Percentiles rank a stretch among this genome's conserved stretches.
Conservation (phyloP, 768 basidiomycete genomes). For the Mrakia blollopis region DNA sequence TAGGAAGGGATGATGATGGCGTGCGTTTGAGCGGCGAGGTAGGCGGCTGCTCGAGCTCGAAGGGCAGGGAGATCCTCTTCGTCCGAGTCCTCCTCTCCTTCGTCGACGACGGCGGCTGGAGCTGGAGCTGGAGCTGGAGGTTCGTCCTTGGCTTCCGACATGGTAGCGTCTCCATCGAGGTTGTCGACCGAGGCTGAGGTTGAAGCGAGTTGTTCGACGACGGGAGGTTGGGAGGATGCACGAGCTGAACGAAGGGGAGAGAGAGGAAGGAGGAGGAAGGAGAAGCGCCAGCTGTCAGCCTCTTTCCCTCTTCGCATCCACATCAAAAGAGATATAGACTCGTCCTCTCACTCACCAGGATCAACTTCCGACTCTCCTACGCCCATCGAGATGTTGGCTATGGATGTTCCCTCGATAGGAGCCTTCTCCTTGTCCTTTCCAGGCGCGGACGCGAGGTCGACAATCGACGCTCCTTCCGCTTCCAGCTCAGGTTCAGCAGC, state of each 20-base stretch:
- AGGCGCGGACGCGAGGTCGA: slow-evolving; percentile 67
- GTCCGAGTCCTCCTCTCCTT: slow-evolving; percentile 17
- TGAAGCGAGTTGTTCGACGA: slow-evolving; percentile 25
- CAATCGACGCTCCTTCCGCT: neutral
- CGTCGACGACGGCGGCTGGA: neutral
- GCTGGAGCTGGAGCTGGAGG: no score
- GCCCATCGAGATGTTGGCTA: slow-evolving; percentile 17
- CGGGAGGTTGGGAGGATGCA: neutral
- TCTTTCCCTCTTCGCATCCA: neutral
- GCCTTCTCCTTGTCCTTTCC: slow-evolving; percentile 79
- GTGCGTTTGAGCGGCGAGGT: slow-evolving; percentile 94
- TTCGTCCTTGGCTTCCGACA: neutral
- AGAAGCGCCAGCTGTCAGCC: neutral
- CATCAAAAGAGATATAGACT: neutral
- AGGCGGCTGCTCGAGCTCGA: slow-evolving; percentile 78
- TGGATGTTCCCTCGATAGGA: slow-evolving; percentile 18
- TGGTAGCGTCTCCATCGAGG: neutral
- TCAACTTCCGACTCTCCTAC: neutral
- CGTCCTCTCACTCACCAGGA: neutral
- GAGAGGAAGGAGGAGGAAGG: neutral
- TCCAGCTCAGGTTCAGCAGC: neutral
- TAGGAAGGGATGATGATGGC: slow-evolving; percentile 96
- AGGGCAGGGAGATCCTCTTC: slow-evolving; percentile 51
- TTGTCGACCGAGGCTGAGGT: slow-evolving; percentile 18
- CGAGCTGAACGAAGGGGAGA: neutral